Percentiles rank a stretch among this genome's conserved stretches.
Evolutionary conservation across 2,329 filamentous ascomycete species (phyloP).

Genomic region (Colletotrichum falcatum): DNA sequence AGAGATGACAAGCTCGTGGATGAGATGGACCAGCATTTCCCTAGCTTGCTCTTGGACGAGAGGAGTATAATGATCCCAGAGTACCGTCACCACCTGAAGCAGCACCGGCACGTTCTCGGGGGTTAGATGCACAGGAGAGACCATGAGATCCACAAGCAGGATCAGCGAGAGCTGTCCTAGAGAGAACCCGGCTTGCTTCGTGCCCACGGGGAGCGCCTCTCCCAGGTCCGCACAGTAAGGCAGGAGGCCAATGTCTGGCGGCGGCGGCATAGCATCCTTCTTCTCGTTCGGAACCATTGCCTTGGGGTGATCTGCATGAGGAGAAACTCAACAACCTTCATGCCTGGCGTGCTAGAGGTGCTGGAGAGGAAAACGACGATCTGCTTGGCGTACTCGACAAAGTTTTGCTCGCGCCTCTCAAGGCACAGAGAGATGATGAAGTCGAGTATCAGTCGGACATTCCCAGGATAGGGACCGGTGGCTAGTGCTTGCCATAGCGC

Average conservation of each 20-base stretch:
- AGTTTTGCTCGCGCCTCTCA: constrained; percentile 95
- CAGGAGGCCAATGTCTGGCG: constrained; percentile 78
- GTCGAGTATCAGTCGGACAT: constrained; percentile 93
- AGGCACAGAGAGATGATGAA: constrained; percentile 96
- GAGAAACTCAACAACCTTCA: constrained; percentile 94
- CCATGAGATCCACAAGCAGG: constrained; percentile 94
- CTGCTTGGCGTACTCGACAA: constrained; percentile 97
- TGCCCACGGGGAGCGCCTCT: constrained; percentile 83
- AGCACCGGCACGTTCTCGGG: constrained; percentile 86
- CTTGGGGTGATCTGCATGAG: constrained; percentile 89
- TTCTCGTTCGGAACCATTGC: constrained; percentile 97
- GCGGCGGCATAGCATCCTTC: constrained; percentile 73
- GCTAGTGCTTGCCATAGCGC: constrained; percentile 97
- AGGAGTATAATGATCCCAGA: constrained; percentile 97
- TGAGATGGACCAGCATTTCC: constrained; percentile 97
- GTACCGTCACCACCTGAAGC: constrained; percentile 89
- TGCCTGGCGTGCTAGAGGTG: constrained; percentile 77
- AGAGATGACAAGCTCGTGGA: constrained; percentile 92
- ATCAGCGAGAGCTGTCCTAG: constrained; percentile 94
- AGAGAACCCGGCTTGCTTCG: constrained; percentile 93
- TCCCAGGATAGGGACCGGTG: constrained; percentile 91
- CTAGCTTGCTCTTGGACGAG: constrained; percentile 96
- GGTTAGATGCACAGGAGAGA: constrained; percentile 85
- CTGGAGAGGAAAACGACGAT: constrained; percentile 96
- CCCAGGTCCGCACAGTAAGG: constrained; percentile 91